Base-by-base conservation (phyloP, 441 rosid genomes). In the Metrosideros polymorpha region DNA sequence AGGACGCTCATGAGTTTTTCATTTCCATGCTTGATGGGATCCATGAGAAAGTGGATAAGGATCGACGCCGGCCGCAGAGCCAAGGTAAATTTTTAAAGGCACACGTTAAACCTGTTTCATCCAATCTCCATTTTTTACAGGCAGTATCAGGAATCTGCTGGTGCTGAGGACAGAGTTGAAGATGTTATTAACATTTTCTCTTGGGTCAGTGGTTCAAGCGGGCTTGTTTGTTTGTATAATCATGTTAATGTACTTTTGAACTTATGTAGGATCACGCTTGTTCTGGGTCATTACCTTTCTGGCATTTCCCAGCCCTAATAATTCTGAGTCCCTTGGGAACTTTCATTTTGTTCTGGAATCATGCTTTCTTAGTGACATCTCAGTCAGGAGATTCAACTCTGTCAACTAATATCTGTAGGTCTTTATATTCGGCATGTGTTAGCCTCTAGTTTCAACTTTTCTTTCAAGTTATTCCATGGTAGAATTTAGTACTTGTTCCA, bases 1-100 rank as follows among this genome's bases (percentile, higher is more conserved):
- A 95, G 87, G 99, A 95, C 90, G 96, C 98, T 85, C 98, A 96
- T 55, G 99, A 95, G 91, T 95, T 95, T 91, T 94, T 95, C 91
- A 96, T 96, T 82, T 95, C 99, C 47, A 86, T 95, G 85, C 92
- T 96, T 86, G 95, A 94, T 85, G 92, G 92, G 55, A 94, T 96
- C 89, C 99, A 96, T 89, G 97, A 95, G 92, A 95, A 89, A 82
- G 95, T 89, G 84, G 93, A 93, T 53, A 92, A 71, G 79, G 79
- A 71, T 71, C 79, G 17, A 71, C 49, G 17, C 79, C 79, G n/a
- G 45, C n/a, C 1, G 1, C 79, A 71, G 79, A 92, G 91, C 88
- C 94, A 61, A 91, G 85, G 85, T 89, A 89, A 88, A 84, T 90
- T 52, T 86, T 75, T 89, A 91, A 92, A 92, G 99, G 96, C 95